These are phyloP conservation scores for Bretschneidera sinensis DNA, from an alignment of 345 rosid species.

Conservation along the genomic window DNA sequence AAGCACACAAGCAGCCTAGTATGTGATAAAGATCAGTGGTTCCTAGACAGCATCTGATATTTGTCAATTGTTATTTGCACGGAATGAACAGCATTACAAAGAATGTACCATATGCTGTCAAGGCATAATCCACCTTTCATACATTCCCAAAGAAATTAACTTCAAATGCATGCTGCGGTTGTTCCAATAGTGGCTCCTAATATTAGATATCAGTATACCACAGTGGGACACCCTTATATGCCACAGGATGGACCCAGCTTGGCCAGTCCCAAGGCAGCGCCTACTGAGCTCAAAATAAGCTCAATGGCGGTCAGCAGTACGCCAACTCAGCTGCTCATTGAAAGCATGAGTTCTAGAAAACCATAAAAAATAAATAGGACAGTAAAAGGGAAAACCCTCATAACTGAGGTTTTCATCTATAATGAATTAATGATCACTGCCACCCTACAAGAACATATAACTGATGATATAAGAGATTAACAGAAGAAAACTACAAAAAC, in stretches of 20 bases:
- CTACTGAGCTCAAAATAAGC: neutral
- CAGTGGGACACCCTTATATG: neutral
- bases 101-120: too few relatives aligned
- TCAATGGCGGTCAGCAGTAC: neutral
- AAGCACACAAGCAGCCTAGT: too few relatives aligned
- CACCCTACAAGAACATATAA: neutral
- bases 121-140: too few relatives aligned
- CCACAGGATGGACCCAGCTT: neutral
- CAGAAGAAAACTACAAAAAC: neutral
- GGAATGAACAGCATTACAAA: too few relatives aligned
- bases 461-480: neutral
- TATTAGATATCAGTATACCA: neutral
- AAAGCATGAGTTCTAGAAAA: neutral
- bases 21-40: too few relatives aligned
- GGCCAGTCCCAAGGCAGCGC: neutral
- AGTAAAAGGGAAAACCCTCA: too few relatives aligned
- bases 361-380: neutral
- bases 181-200: neutral
- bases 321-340: neutral
- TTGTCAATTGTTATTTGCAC: neutral
- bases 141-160: neutral
- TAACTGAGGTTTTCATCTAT: too few relatives aligned
- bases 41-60: neutral
- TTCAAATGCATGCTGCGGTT: neutral
- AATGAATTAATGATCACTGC: neutral